Evolutionary conservation across 495 filamentous ascomycete species (phyloP), one percentile per base, ranked within the genome.

Genomic region (Darksidea phi): DNA sequence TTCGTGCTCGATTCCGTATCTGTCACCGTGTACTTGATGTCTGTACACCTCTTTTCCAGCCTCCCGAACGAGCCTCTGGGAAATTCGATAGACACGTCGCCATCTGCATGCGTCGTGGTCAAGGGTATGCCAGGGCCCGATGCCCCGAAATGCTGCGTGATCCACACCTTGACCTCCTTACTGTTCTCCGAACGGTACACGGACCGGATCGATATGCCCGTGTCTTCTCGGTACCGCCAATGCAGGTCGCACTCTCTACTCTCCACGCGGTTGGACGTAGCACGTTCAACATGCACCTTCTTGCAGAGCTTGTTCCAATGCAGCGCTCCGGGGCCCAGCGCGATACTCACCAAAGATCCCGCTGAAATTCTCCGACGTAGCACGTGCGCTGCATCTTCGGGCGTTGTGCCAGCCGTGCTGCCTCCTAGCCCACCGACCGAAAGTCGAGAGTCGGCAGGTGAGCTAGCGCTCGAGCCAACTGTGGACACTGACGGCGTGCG

Each of bases 161-260:
- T 58, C 61, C 61, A 64, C 0, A 57, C 36, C 21, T 50, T 43
- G 13, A 57, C 51, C 43, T 63, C 54, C 36, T 57, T 63, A 2
- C 24, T 50, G 13, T 23, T 43, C 8, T 49, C 47, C 17, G 49
- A 45, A 1, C 48, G 45, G 34, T 54, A 57, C 6, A 57, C 54
- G 1, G 61, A 51, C 3, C 61, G 61, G 23, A 64, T 52, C 18
- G 18, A 32, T 8, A 64, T 26, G 2, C 61, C 61, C 12, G 23
- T 11, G 28, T 64, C 61, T 37, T 64, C 61, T 13, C 61, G 53
- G 48, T 64, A 64, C 10, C 54, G 45, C 61, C 61, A 64, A 18
- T 64, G 54, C 1, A 64, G 10, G 15, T 57, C 53, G 47, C 61
- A 64, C 15, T 53, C 24, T n/a, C 45, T 43, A 15, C 37, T 64